Evolutionary conservation across 768 basidiomycete species (phyloP), one percentile per base, ranked within the genome.

Genomic region (Grammothele lineata): DNA sequence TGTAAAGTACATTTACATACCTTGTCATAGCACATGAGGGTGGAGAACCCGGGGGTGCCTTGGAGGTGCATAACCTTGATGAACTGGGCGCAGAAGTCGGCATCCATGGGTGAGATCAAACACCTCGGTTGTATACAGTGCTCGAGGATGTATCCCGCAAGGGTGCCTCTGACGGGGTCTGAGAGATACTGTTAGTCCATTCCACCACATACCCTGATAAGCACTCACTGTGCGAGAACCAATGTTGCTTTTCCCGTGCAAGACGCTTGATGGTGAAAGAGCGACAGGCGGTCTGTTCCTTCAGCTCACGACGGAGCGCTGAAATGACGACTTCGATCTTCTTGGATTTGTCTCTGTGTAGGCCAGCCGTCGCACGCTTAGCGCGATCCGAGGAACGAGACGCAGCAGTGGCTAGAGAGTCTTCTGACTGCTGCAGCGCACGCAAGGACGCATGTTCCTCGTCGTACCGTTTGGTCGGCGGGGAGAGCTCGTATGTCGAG

Each of bases 51-150:
- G 8, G 83, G 80, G 0, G 94, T 94, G n/a, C 91, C 93, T 61
- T 85, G 80, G 12, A 78, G 76, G 56, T 99, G 96, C 50, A 97
- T 72, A 12, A 85, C 75, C 61, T 87, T 87, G 63, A 98, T 87
- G 59, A 98, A 85, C 55, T 91, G 87, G 2, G 91, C 86, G 47
- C 92, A 92, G 56, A 84, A 99, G 46, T 95, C 87, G 21, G 96
- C 95, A 65, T 99, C 96, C 81, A 93, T 90, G 0, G 93, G 93
- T 0, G 95, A 95, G n/a, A 97, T 70, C 33, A 97, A 70, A 54
- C 86, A 87, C 23, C 96, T 82, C 10, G 96, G 95, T 59, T 89
- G 85, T 51, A 99, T 81, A 62, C 96, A 98, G 59, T 95, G 82
- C 61, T 96, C 90, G 51, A 92, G 85, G 47, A 92, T 70, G 4